phyloP scores from a whole-genome alignment of 768 basidiomycete species.

The Kwoniella dendrophila region DNA sequence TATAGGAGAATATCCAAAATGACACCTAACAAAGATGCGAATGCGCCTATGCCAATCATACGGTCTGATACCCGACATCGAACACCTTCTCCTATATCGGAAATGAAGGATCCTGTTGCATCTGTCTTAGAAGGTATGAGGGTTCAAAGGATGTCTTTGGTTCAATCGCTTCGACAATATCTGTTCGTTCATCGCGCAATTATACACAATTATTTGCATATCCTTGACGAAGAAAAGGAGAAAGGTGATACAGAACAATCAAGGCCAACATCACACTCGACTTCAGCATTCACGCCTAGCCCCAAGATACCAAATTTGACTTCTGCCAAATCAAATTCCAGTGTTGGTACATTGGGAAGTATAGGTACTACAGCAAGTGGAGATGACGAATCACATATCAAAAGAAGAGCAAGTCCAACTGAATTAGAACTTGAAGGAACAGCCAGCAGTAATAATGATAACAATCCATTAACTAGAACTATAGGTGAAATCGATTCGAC shows the following conservation, averaged over 20 bases:
- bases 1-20: neutral
- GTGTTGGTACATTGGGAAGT: neutral
- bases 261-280: neutral
- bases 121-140: slow-evolving; percentile 89
- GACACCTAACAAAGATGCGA: neutral
- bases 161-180: slow-evolving; percentile 91
- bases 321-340: slow-evolving; percentile 12
- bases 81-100: slow-evolving; percentile 62
- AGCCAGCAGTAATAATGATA: neutral
- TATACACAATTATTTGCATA: slow-evolving; percentile 47
- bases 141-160: slow-evolving; percentile 93
- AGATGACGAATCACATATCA: slow-evolving; percentile 44
- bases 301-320: neutral
- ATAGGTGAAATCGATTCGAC: neutral
- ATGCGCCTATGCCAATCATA: slow-evolving; percentile 56
- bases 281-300: too few species aligned
- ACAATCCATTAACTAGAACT: neutral
- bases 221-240: slow-evolving; percentile 38
- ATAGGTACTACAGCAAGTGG: slow-evolving; percentile 12
- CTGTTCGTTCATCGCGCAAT: slow-evolving; percentile 78
- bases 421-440: slow-evolving; percentile 24
- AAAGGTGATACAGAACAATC: neutral
- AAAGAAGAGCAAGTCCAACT: slow-evolving; percentile 49
- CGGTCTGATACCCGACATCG: slow-evolving; percentile 26
- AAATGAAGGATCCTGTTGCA: slow-evolving; percentile 73